Percentiles rank a stretch among this genome's conserved stretches.
phyloP scores from a whole-genome alignment of 768 basidiomycete species.

The Pholiota microspora region DNA sequence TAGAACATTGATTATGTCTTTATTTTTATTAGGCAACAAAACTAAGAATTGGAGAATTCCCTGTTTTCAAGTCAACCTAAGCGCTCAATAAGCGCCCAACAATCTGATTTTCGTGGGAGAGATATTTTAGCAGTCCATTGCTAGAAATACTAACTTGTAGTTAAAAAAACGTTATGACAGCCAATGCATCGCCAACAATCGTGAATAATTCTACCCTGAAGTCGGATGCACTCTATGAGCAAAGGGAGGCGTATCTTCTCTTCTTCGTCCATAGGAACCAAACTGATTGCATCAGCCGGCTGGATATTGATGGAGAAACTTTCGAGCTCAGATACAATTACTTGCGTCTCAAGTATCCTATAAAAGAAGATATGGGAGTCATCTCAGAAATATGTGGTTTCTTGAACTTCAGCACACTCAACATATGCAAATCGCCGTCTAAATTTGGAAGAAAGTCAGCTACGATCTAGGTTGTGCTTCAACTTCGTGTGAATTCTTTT shows the following conservation, averaged over 20 bases:
- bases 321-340: too few species aligned
- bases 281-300: neutral
- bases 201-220: too few species aligned
- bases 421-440: neutral
- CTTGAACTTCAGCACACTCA: too few species aligned
- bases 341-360: slow-evolving; percentile 1
- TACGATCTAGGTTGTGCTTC: neutral
- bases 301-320: neutral
- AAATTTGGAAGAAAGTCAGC: neutral
- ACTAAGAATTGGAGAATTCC: slow-evolving; percentile 41
- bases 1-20: neutral
- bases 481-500: neutral
- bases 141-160: too few species aligned
- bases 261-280: neutral
- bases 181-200: too few species aligned
- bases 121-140: too few species aligned
- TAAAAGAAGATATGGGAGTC: neutral
- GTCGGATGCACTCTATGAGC: neutral
- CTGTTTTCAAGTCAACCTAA: slow-evolving; percentile 27
- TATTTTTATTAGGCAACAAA: slow-evolving; percentile 29
- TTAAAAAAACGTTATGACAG: too few species aligned
- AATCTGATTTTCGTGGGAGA: too few species aligned
- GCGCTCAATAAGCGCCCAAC: too few species aligned
- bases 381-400: too few species aligned
- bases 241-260: slow-evolving; percentile 1